Percentiles rank a stretch among this genome's conserved stretches.
Conservation (phyloP, 1,139 yeast genomes). For the Suhomyces atakaporum region DNA sequence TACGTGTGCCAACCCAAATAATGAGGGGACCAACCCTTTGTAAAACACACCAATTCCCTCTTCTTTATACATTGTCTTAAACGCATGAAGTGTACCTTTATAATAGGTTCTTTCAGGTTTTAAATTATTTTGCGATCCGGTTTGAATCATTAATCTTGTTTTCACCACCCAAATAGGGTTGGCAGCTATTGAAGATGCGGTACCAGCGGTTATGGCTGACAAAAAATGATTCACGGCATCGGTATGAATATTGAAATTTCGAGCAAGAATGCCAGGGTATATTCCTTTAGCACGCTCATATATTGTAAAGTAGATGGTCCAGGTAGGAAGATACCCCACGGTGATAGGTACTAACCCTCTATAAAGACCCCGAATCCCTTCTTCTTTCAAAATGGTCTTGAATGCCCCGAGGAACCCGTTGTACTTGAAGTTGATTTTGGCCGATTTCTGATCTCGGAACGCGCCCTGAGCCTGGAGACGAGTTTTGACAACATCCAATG, state of each 20-base stretch:
- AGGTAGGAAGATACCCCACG: constrained; percentile 92
- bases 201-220: constrained; percentile 89
- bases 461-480: constrained; percentile 49
- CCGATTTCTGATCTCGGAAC: constrained; percentile 7
- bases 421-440: constrained; percentile 15
- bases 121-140: constrained; percentile 34
- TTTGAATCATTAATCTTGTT: constrained; percentile 90
- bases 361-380: constrained; percentile 82
- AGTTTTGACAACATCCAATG: constrained; percentile 50
- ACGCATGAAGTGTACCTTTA: constrained; percentile 81
- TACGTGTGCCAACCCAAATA: constrained; percentile 88
- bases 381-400: constrained; percentile 64
- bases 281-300: constrained; percentile 74
- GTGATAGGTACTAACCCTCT: constrained; percentile 90
- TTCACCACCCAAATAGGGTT: constrained; percentile 98
- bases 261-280: constrained; percentile 37
- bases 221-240: constrained; percentile 66
- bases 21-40: constrained; percentile 86
- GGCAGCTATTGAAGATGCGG: constrained; percentile 80
- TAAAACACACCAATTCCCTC: constrained; percentile 89
- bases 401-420: constrained; percentile 45
- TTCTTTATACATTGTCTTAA: constrained; percentile 67
- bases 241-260: constrained; percentile 34
- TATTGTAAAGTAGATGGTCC: constrained; percentile 93
- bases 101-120: constrained; percentile 45